Conservation (phyloP, 495 filamentous ascomycete species). For the Bathelium albidoporum region DNA sequence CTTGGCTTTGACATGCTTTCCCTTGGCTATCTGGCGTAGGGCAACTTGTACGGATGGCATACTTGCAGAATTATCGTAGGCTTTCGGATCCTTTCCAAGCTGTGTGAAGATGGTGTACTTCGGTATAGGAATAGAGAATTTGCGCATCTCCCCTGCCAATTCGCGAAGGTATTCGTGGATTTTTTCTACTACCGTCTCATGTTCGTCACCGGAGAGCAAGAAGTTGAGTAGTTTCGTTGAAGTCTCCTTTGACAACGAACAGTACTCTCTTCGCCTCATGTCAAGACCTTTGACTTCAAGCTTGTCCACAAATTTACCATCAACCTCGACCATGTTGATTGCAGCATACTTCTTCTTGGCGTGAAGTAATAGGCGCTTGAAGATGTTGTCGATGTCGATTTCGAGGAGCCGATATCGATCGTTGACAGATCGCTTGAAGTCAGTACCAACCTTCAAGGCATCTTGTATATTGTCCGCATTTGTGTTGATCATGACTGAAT, state of each 20-base stretch:
- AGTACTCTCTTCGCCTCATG: conserved; percentile 96
- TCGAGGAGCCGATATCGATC: conserved; percentile 82
- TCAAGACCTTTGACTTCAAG: conserved; percentile 97
- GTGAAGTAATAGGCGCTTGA: conserved; percentile 83
- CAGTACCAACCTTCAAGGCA: conserved; percentile 75
- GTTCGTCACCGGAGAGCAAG: conserved; percentile 86
- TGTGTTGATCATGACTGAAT: conserved; percentile 99
- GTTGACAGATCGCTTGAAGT: conserved; percentile 74
- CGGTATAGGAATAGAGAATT: conserved; percentile 54
- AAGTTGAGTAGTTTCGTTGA: conserved; percentile 75
- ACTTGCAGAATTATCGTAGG: conserved; percentile 82
- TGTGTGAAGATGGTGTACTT: conserved; percentile 98
- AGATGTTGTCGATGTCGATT: conserved; percentile 97
- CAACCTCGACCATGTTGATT: conserved; percentile 79
- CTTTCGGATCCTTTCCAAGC: conserved; percentile 83
- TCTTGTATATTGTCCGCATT: conserved; percentile 89
- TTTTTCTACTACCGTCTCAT: conserved; percentile 74
- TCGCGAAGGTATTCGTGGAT: conserved; percentile 88
- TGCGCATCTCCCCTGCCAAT: conserved; percentile 72
- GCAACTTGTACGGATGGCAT: conserved; percentile 99
- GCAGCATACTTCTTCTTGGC: conserved; percentile 99
- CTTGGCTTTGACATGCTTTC: conserved; percentile 77
- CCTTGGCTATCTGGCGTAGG: conserved; percentile 72
- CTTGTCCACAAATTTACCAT: conserved; percentile 85
- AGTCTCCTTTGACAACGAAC: conserved; percentile 83